phyloP scores from a whole-genome alignment of 140 eudicot genomes.

The Cichorium intybus region DNA sequence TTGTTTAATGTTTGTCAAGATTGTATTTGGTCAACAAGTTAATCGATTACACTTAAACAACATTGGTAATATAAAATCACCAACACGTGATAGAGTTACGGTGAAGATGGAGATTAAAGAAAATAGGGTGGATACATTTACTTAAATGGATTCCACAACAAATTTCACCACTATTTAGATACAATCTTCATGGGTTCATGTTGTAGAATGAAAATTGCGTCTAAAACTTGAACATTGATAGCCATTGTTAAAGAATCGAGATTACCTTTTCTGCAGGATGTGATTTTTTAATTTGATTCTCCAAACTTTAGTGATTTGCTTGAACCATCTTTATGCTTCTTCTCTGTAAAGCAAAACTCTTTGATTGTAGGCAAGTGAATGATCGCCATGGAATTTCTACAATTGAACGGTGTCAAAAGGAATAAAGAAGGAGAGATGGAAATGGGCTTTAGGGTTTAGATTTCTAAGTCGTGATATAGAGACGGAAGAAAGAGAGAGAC shows the following conservation, averaged over 20 bases:
- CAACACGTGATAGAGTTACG: no score
- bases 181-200: constrained; percentile 10
- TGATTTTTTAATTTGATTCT: constrained; percentile 26
- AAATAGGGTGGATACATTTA: no score
- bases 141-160: no score
- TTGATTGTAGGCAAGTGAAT: constrained; percentile 31
- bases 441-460: constrained; percentile 8
- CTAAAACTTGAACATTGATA: not conserved
- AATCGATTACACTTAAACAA: no score
- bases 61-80: no score
- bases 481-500: no score
- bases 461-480: no score
- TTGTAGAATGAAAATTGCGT: not conserved
- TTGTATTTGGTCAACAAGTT: no score
- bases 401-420: not conserved
- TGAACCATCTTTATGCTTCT: constrained; percentile 26
- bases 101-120: no score
- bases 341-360: constrained; percentile 18
- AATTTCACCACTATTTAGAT: no score
- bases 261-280: constrained; percentile 31
- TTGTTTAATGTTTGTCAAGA: no score
- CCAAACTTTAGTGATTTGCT: constrained; percentile 19
- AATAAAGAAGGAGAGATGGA: constrained; percentile 2
- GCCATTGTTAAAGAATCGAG: not conserved
- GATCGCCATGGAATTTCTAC: constrained; percentile 13